phyloP scores from a whole-genome alignment of 352 stramenopile species.

The Peronospora destructor region DNA sequence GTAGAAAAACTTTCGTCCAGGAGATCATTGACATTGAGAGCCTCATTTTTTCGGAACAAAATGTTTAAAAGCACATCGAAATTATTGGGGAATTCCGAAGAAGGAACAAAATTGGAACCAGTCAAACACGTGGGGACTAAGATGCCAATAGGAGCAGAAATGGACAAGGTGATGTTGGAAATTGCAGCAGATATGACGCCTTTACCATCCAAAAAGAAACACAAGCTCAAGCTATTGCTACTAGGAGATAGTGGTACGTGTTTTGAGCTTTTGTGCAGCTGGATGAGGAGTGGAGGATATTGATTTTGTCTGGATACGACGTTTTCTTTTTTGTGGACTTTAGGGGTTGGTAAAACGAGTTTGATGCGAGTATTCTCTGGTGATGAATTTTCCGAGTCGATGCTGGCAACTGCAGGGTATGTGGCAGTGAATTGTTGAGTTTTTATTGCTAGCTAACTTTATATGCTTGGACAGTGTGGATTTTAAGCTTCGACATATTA shows the following conservation, averaged over 20 bases:
- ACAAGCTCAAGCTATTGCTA: constrained; percentile 88
- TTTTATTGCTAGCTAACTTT: neutral
- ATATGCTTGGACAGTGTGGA: constrained; percentile 61
- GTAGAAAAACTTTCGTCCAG: constrained; percentile 61
- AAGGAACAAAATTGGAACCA: constrained; percentile 14
- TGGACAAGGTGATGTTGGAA: constrained; percentile 15
- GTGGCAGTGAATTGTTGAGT: constrained; percentile 7
- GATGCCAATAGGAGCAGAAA: constrained; percentile 4
- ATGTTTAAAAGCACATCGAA: constrained; percentile 55
- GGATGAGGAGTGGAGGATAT: neutral
- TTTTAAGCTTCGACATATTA: constrained; percentile 89
- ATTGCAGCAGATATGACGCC: constrained; percentile 14
- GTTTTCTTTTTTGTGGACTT: neutral
- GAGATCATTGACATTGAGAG: constrained; percentile 51
- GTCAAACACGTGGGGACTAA: constrained; percentile 11
- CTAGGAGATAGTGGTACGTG: constrained; percentile 84
- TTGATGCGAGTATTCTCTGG: constrained; percentile 91
- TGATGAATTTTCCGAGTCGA: constrained; percentile 86
- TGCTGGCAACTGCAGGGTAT: constrained; percentile 87
- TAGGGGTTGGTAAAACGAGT: constrained; percentile 89
- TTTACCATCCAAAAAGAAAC: constrained; percentile 53
- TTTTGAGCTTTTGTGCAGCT: neutral
- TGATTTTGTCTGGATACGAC: constrained; percentile 6
- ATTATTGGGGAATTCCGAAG: constrained; percentile 25
- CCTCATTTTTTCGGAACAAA: constrained; percentile 73